Evolutionary conservation across 345 rosid genomes (phyloP), one percentile per base, ranked within the genome.

Genomic region (Hibiscus trionum): DNA sequence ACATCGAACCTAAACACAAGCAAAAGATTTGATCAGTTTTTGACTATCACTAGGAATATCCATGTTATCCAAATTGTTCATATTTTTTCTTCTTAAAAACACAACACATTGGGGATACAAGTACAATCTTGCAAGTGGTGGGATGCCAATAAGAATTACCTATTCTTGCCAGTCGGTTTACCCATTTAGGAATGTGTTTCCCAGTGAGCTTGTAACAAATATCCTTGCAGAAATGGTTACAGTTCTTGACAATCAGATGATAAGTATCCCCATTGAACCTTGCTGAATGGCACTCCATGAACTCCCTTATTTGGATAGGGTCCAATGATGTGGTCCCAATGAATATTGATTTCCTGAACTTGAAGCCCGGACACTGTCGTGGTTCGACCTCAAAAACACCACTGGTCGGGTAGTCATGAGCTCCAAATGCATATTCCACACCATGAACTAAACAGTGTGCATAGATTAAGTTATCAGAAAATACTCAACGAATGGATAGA

Each of bases 341-440:
- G 77, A 86, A 85, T 84, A 92, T 83, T 0, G 98, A 87, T 75
- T 84, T 90, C 92, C 92, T 89, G 80, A 92, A 92, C 83, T 90
- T 88, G 92, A 89, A 95, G 3, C 99, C 99, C 2, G 98, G 99
- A 77, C 98, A 92, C 33, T 86, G 89, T 26, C 91, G 80, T 37
- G 99, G 99, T 72, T 95, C 99, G 24, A 88, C 93, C 87, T 92
- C 99, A 73, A 92, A 95, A 19, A 95, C 94, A 56, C 99, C 99
- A 61, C 91, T 95, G 5, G 88, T 86, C 16, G 99, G 75, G 69
- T 85, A 85, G 74, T 89, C 97, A 72, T 95, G 99, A 35, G 99
- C 99, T 79, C 99, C 99, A 71, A 95, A 95, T 27, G 98, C 98
- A 78, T 94, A 94, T 71, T 95, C 99, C 50, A 90, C 93, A 7